phyloP scores from a whole-genome alignment of 2,329 filamentous ascomycete species.

The Cercospora zeina region DNA sequence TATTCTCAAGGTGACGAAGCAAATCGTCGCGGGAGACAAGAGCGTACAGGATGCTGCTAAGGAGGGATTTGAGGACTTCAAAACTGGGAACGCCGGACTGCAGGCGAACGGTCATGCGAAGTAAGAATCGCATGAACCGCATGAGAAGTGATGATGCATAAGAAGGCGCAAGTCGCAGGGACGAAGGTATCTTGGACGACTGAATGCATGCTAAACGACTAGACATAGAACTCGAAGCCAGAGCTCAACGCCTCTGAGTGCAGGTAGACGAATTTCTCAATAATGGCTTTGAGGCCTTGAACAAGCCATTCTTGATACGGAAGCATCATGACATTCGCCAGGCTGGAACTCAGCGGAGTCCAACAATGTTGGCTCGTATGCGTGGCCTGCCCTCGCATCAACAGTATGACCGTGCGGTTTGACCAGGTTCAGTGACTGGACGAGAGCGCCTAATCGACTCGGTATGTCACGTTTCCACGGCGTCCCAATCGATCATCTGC shows the following conservation, averaged over 20 bases:
- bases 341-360: too few relatives aligned
- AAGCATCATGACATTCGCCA: too few relatives aligned
- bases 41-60: slow-evolving; percentile 69
- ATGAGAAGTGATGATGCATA: not conserved
- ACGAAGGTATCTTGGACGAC: not conserved
- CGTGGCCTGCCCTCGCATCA: too few relatives aligned
- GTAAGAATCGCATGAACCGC: not conserved
- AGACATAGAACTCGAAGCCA: not conserved
- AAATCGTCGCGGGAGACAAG: slow-evolving; percentile 71
- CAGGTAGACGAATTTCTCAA: not conserved
- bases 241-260: slow-evolving; percentile 1
- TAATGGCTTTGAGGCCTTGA: not conserved
- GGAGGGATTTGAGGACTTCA: slow-evolving; percentile 51
- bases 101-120: slow-evolving; percentile 14
- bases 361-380: too few relatives aligned
- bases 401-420: too few relatives aligned
- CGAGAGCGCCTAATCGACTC: too few relatives aligned
- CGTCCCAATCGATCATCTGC: not conserved
- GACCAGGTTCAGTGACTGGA: too few relatives aligned
- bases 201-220: not conserved
- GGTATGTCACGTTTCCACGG: too few relatives aligned
- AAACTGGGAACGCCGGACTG: slow-evolving; percentile 47
- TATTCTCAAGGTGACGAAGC: slow-evolving; percentile 73
- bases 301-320: not conserved
- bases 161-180: not conserved